Evolutionary conservation across 164 flowering plant species (phyloP).

Genomic region (Chimonanthus salicifolius): DNA sequence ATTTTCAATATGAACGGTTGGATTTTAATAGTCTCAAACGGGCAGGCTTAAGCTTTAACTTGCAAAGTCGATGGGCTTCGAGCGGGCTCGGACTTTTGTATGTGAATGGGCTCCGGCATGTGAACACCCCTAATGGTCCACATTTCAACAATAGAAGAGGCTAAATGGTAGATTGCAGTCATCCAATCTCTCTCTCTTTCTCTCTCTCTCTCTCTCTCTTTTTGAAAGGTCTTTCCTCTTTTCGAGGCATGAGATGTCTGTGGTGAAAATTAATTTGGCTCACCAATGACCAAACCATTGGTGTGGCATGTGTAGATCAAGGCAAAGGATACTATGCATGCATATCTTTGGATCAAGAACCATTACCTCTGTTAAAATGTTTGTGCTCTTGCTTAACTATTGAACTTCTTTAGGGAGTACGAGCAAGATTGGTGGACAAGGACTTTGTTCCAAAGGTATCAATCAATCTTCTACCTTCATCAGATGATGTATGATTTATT

Average conservation of each 20-base stretch:
- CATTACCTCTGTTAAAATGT: background rate
- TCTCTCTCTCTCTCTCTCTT: too few relatives aligned
- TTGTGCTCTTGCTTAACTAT: background rate
- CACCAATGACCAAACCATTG: background rate
- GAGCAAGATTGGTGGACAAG: conserved; percentile 77
- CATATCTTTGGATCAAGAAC: background rate
- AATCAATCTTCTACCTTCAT: background rate
- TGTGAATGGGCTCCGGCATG: background rate
- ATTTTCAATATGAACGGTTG: too few relatives aligned
- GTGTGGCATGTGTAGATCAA: background rate
- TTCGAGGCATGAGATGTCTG: background rate
- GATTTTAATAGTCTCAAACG: too few relatives aligned
- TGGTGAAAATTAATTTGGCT: too few relatives aligned
- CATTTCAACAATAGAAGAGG: background rate
- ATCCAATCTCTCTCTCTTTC: background rate
- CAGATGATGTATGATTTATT: background rate
- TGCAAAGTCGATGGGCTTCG: too few relatives aligned
- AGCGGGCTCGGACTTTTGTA: too few relatives aligned
- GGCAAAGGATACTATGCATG: background rate
- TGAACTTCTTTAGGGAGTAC: conserved; percentile 53
- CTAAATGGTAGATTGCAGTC: background rate
- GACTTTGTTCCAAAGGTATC: conserved; percentile 88
- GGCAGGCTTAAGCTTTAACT: too few relatives aligned
- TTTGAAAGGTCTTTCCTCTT: too few relatives aligned
- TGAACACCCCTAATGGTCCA: background rate